A percentile compares a stretch with the other conserved stretches of the same genome.
phyloP scores from a whole-genome alignment of 805 yeast genomes.

The Lachancea cidri region DNA sequence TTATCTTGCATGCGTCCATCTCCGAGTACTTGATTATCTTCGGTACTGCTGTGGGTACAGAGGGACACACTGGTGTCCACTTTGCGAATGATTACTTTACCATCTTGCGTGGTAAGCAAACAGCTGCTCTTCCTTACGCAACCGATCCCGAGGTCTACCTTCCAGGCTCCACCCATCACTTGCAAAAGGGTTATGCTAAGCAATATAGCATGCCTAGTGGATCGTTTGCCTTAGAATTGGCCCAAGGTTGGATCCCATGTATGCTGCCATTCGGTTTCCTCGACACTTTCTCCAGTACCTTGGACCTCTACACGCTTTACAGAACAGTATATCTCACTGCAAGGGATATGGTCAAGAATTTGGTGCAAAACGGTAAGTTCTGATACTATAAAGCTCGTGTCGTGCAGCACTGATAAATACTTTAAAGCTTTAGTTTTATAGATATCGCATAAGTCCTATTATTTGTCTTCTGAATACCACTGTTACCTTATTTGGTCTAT shows the following conservation, averaged over 20 bases:
- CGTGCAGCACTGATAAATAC: no score
- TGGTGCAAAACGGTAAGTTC: conserved; percentile 61
- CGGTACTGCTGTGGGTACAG: conserved; percentile 91
- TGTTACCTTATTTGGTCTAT: no score
- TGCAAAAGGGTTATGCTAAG: conserved; percentile 65
- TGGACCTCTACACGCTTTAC: conserved; percentile 65
- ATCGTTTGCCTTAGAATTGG: conserved; percentile 85
- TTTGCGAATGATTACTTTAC: conserved; percentile 98
- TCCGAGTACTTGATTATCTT: conserved; percentile 90
- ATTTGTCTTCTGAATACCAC: no score
- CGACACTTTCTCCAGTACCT: conserved; percentile 72
- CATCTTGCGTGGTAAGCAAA: conserved; percentile 74
- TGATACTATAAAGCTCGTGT: no score
- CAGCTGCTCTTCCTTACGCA: conserved; percentile 63
- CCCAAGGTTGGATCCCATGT: conserved; percentile 98
- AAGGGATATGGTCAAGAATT: conserved; percentile 66
- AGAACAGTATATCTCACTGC: conserved; percentile 74
- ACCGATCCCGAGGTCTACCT: conserved; percentile 61
- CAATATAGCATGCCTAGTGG: conserved; percentile 85
- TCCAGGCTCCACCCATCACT: conserved; percentile 86
- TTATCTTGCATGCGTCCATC: conserved; percentile 89
- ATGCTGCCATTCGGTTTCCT: conserved; percentile 96
- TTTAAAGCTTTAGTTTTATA: no score
- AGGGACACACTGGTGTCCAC: conserved; percentile 94
- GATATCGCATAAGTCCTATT: no score